Base-by-base conservation (phyloP, 2,329 filamentous ascomycete species). In the Domatiomyces globalis region DNA sequence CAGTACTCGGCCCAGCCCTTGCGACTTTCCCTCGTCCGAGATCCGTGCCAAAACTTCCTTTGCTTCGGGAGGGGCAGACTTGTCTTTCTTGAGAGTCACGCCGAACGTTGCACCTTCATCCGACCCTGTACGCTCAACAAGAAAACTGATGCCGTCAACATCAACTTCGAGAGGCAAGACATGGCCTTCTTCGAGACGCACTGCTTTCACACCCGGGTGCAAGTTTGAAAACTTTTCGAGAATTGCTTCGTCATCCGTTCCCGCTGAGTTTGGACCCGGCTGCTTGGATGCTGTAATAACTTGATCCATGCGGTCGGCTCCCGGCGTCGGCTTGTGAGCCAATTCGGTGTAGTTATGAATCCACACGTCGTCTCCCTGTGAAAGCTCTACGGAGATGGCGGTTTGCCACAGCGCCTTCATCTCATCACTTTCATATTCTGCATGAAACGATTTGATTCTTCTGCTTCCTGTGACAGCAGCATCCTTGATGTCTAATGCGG, bases 341-440 rank as follows among this genome's bases (percentile, higher is more conserved):
- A 12, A 71, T 54, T 55, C 54, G 33, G 61, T 63, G 44, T 73
- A 73, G 53, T 72, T 68, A 17, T 61, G 56, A 33, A 67, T 63
- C 70, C 70, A 72, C 39, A 66, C 62, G 5, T 70, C 69, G 17
- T 62, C 63, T 2, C 64, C 65, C 48, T 70, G 65, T 39, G 59
- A 62, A 49, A 70, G 60, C 33, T 65, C 63, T 19, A 62, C 61
- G 20, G 67, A 63, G 6, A 54, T 55, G 36, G 70, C 60, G 29
- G 61, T 61, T 2, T 65, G 61, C 66, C 68, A 70, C 7, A 72
- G 62, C 1, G 62, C 54, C 29, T 65, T 63, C 58, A 71, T 63
- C 42, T 71, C 67, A 2, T 66, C 63, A 43, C 64, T 64, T 7
- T 64, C 65, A 69, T 69, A 73, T 52, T 66, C 54, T 6, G 60